phyloP scores from a whole-genome alignment of 208 protist genomes.

The Trypanosoma lewisi region DNA sequence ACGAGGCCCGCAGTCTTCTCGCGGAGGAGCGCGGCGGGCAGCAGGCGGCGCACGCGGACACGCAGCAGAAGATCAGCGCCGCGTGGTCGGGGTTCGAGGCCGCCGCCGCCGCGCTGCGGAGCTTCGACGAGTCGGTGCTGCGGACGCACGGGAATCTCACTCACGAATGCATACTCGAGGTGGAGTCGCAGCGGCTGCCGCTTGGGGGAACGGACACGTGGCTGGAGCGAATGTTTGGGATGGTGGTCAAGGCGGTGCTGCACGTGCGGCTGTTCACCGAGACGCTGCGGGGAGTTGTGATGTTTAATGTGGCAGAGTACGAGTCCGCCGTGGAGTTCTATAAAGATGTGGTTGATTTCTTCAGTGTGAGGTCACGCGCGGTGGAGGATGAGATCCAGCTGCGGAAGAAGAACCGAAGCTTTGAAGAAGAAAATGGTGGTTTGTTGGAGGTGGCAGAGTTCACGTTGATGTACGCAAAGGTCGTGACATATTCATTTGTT shows the following conservation, averaged over 20 bases:
- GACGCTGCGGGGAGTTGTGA: conserved; percentile 15
- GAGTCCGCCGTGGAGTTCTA: not conserved
- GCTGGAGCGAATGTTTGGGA: not conserved
- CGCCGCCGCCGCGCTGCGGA: not conserved
- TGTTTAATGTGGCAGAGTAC: conserved; percentile 15
- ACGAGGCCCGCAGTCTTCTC: conserved; percentile 38
- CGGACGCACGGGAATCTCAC: conserved; percentile 3
- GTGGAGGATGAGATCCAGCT: conserved; percentile 13
- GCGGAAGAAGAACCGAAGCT: conserved; percentile 2
- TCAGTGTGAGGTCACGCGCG: not conserved
- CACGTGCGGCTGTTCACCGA: conserved; percentile 11
- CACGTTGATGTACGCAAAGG: conserved; percentile 1
- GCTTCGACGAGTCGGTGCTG: conserved; percentile 12
- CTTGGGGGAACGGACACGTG: too few relatives aligned
- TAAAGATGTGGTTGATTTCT: not conserved
- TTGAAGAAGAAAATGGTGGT: conserved; percentile 10
- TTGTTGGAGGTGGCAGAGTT: conserved; percentile 4
- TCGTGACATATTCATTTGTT: conserved; percentile 24
- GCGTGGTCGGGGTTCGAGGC: conserved; percentile 13
- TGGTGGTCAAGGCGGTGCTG: conserved; percentile 1
- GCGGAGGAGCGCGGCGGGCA: conserved; percentile 20
- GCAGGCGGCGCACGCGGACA: not conserved
- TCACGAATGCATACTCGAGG: conserved; percentile 15
- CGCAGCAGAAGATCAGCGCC: conserved; percentile 1
- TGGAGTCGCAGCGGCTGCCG: not conserved